These are phyloP conservation scores for Colletotrichum neosansevieriae DNA, from an alignment of 2,329 filamentous ascomycete species.

Conservation along the genomic window DNA sequence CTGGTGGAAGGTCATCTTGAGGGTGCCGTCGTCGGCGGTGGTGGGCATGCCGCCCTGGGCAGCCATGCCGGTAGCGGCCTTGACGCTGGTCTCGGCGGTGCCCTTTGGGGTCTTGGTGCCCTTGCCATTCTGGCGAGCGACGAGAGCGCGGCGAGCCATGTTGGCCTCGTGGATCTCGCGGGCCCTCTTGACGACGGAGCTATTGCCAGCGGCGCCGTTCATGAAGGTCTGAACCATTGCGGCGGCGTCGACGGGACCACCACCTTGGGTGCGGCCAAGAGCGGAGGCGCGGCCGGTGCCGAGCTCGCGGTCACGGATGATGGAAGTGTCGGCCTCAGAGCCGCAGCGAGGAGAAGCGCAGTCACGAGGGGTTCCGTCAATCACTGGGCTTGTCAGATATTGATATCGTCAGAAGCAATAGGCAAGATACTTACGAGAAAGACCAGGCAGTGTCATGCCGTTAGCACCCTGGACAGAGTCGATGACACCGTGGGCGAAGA, in stretches of 20 bases:
- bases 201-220: conserved; percentile 54
- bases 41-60: conserved; percentile 77
- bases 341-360: conserved; percentile 71
- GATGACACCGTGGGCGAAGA: conserved; percentile 70
- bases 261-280: conserved; percentile 72
- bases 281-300: conserved; percentile 62
- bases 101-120: conserved; percentile 41
- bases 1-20: conserved; percentile 75
- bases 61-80: conserved; percentile 65
- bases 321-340: conserved; percentile 74
- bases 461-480: conserved; percentile 69
- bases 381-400: conserved; percentile 54
- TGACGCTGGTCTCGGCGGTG: conserved; percentile 64
- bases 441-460: conserved; percentile 71
- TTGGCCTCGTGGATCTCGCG: conserved; percentile 57
- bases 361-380: conserved; percentile 75
- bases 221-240: conserved; percentile 71
- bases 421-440: conserved; percentile 46
- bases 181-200: conserved; percentile 53
- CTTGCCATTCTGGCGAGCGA: conserved; percentile 35
- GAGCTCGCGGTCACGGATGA: conserved; percentile 73
- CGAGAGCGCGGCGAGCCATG: conserved; percentile 45
- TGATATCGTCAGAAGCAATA: no score
- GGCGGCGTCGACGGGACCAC: conserved; percentile 68
- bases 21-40: conserved; percentile 73